A percentile compares a stretch with the other conserved stretches of the same genome.
These are phyloP conservation scores for Peziza echinospora DNA, from an alignment of 495 filamentous ascomycete species.

Conservation along the genomic window DNA sequence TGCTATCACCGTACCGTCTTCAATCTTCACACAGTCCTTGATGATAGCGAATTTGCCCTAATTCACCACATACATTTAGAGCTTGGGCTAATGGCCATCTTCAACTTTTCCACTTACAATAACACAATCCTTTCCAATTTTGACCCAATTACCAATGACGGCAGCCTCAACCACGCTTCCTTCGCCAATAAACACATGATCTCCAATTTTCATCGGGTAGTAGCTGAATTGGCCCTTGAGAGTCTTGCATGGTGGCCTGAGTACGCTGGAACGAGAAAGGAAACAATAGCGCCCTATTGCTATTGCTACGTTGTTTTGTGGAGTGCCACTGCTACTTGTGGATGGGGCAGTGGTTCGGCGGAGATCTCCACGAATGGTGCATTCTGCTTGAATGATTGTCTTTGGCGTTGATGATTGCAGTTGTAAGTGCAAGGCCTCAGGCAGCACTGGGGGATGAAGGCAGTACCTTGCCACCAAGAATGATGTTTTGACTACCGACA, in stretches of 20 bases:
- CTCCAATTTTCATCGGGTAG: constrained; percentile 72
- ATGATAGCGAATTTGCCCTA: constrained; percentile 66
- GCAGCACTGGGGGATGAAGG: background rate
- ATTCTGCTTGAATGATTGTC: constrained; percentile 79
- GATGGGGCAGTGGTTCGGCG: constrained; percentile 29
- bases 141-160: constrained; percentile 56
- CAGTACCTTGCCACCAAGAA: constrained; percentile 53
- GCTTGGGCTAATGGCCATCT: background rate
- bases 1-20: constrained; percentile 65
- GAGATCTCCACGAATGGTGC: constrained; percentile 80
- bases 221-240: constrained; percentile 47
- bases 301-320: constrained; percentile 41
- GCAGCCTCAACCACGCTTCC: constrained; percentile 55
- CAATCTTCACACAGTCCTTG: constrained; percentile 68
- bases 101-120: constrained; percentile 21
- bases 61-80: background rate
- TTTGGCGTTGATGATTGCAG: no score
- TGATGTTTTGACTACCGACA: constrained; percentile 89
- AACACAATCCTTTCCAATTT: constrained; percentile 50
- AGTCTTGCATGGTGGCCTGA: constrained; percentile 56
- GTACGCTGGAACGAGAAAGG: constrained; percentile 45
- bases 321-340: constrained; percentile 2
- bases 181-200: constrained; percentile 74
- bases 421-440: no score
- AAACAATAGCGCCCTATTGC: constrained; percentile 77